Evolutionary conservation across 1,139 yeast species (phyloP), one percentile per base, ranked within the genome.

Genomic region (Taphrina betulina): DNA sequence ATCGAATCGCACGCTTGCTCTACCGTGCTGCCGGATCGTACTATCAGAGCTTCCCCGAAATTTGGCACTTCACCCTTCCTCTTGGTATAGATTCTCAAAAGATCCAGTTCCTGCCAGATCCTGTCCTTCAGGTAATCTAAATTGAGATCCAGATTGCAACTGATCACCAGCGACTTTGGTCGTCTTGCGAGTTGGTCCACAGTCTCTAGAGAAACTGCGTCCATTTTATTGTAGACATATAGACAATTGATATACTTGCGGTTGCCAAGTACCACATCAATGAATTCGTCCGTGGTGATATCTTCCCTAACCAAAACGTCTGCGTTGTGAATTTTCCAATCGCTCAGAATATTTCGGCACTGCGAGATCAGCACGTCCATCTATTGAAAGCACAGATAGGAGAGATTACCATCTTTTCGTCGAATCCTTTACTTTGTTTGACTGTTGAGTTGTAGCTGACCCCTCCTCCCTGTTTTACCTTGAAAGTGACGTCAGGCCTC

Each of bases 131-230:
- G 82, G 65, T 90, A 96, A 19, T 84, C 83, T 17, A 92, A 75
- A 1, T 97, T 97, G 52, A 92, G 75, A 58, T 82, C 89, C 74
- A 85, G 73, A 65, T 85, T 94, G 70, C 96, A 94, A 26, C 95
- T 86, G 81, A 90, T 88, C 42, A 90, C 97, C 57, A 84, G 89
- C 0, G 97, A 88, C 68, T 90, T 82, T 37, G 96, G 96, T 66
- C 83, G 86, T 63, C 95, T 78, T 1, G 97, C 97, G 59, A 92
- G 75, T 55, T 95, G 75, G 69, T 92, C 96, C 57, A 88, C 87
- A 67, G 92, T 98, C 69, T 92, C 98, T 58, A 92, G 74, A 1
- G 96, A 87, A 5, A 92, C 96, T 0, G 96, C 89, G 70, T 92
- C 98, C 53, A 90, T 80, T 77, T 92, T 92, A 75, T 92, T 92